These are phyloP conservation scores for Nicotiana noctiflora DNA, from an alignment of 257 asterid species.

Conservation along the genomic window DNA sequence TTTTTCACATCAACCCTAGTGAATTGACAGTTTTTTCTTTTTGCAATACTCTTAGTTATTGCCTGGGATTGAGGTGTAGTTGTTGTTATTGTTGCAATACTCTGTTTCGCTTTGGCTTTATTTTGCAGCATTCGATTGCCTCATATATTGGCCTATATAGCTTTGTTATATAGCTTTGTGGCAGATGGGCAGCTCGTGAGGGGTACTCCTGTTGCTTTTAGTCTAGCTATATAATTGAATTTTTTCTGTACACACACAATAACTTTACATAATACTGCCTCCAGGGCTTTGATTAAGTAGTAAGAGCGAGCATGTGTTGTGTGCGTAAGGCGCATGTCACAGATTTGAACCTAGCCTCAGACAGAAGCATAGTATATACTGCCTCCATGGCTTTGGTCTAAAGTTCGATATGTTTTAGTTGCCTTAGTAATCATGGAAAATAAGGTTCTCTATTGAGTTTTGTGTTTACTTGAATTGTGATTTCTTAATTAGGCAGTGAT, in stretches of 20 bases:
- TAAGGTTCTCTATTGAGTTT: neutral
- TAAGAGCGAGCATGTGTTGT: too few relatives aligned
- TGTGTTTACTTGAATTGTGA: neutral
- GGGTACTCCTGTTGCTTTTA: neutral
- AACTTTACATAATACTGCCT: too few relatives aligned
- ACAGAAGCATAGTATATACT: too few relatives aligned
- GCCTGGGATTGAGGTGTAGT: neutral
- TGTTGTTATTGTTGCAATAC: neutral
- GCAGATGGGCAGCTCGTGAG: neutral
- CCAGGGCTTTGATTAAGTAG: too few relatives aligned
- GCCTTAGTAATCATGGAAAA: neutral
- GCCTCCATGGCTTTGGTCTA: too few relatives aligned
- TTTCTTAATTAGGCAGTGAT: slow-evolving; percentile 11
- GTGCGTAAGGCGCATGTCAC: too few relatives aligned
- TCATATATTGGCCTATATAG: neutral
- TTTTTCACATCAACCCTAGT: neutral
- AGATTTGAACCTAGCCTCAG: too few relatives aligned
- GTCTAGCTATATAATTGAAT: neutral
- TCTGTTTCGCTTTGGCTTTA: neutral
- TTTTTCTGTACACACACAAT: too few relatives aligned
- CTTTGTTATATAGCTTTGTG: neutral
- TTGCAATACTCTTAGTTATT: neutral
- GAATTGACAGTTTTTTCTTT: neutral
- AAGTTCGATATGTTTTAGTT: neutral
- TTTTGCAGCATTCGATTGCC: neutral